phyloP scores from a whole-genome alignment of 192 early-diverging fungal species.

The Obelidium mucronatum region DNA sequence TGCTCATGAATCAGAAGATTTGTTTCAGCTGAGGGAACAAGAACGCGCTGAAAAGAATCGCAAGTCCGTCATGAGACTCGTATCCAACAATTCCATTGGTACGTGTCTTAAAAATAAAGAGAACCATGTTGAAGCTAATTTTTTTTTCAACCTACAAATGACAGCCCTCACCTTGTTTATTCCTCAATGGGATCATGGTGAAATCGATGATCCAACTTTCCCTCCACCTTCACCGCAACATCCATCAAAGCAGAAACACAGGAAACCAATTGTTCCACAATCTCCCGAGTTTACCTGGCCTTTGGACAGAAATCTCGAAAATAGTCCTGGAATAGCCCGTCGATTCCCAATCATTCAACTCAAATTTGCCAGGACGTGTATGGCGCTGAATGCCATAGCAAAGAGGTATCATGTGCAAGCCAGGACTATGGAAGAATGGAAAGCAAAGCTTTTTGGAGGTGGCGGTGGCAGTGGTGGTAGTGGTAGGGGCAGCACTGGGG shows the following conservation, averaged over 20 bases:
- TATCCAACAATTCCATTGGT: conserved; percentile 52
- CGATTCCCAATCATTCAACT: conserved; percentile 30
- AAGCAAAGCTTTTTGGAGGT: not conserved
- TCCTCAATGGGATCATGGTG: conserved; percentile 44
- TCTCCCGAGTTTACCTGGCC: conserved; percentile 16
- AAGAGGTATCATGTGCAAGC: conserved; percentile 26
- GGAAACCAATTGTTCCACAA: not conserved
- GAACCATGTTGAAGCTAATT: not conserved
- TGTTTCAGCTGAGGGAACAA: conserved; percentile 19
- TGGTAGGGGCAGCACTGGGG: not conserved
- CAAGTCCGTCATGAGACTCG: conserved; percentile 36
- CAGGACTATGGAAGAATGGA: conserved; percentile 18
- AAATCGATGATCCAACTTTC: conserved; percentile 27
- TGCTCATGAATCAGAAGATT: not conserved
- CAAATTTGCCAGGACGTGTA: conserved; percentile 30
- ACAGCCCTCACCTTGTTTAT: conserved; percentile 39
- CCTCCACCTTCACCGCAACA: not conserved
- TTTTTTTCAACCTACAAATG: not conserved
- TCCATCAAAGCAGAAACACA: not conserved
- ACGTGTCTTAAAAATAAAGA: too few species aligned
- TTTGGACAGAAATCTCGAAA: conserved; percentile 15
- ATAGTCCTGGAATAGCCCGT: conserved; percentile 23
- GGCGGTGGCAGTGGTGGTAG: not conserved
- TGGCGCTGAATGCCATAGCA: conserved; percentile 16
- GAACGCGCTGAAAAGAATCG: conserved; percentile 37